Conservation (phyloP, 805 yeast genomes). For the Zygosaccharomyces rouxii region DNA sequence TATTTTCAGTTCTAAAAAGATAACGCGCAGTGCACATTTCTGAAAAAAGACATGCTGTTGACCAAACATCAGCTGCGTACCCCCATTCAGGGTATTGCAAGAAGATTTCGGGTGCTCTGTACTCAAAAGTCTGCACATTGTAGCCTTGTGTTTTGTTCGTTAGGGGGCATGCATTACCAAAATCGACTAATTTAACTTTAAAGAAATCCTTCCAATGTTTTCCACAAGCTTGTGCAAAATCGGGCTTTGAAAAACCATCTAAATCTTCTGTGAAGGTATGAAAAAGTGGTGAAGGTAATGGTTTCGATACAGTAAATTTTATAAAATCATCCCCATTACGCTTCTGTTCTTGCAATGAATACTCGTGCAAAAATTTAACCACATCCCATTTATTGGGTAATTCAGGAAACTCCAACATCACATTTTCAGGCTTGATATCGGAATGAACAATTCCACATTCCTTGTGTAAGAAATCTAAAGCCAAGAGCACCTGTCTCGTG, state of each 20-base stretch:
- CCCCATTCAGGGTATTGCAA: conserved; percentile 6
- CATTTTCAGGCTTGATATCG: conserved; percentile 8
- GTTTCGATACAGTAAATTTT: conserved; percentile 1
- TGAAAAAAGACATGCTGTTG: conserved; percentile 5
- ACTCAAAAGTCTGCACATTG: conserved; percentile 3
- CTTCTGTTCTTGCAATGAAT: not conserved
- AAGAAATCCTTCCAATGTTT: conserved; percentile 2
- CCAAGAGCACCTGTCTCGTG: conserved; percentile 49
- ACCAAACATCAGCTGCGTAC: conserved; percentile 4
- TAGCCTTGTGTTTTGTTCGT: not conserved
- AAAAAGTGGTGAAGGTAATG: conserved; percentile 6
- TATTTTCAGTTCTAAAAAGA: not conserved
- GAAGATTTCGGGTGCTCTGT: conserved; percentile 6
- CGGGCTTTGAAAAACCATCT: not conserved
- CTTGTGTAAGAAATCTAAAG: conserved; percentile 55
- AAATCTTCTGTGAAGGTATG: not conserved
- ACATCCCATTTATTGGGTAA: conserved; percentile 4
- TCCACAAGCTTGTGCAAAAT: not conserved
- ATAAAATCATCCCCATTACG: not conserved
- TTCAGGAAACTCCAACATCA: conserved; percentile 5
- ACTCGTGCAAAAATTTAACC: conserved; percentile 1
- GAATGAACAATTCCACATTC: conserved; percentile 19
- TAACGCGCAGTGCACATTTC: conserved; percentile 6
- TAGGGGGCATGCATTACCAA: conserved; percentile 6
- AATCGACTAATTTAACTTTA: conserved; percentile 4